Base-by-base conservation (phyloP, 768 basidiomycete species). In the Podaxis mareebaensis region DNA sequence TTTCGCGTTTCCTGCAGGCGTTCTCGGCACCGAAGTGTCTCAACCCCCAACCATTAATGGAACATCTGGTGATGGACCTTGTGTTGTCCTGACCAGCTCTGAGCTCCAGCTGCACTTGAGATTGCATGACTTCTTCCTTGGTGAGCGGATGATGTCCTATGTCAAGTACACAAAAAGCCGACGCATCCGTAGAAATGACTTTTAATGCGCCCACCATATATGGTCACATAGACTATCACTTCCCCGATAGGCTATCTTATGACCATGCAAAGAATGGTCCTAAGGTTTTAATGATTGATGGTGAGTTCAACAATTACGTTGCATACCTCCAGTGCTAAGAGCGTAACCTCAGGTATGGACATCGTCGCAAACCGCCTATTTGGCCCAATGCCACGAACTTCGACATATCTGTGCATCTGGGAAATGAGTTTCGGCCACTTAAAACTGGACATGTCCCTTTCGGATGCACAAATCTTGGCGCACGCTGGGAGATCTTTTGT, bases 321-420 rank as follows among this genome's bases (percentile, higher is more conserved):
- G 4, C 48, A 11, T 36, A 33, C 49, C 51, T 36, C 53, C 54
- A 36, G 42, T 30, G 39, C 30, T 63, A 12, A 58, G 38, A 30
- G n/a, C 28, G 20, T 51, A 26, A 53, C 66, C n/a, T 65, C 13
- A 91, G 93, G 91, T 11, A 73, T 96, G 67, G 85, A 92, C 64
- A 85, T 99, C 53, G 85, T 86, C 13, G 89, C 92, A 1, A 85
- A 97, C 71, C 86, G 96, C 26, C 77, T 99, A 11, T 96, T 97
- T 70, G 96, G 96, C 7, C 92, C 93, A 12, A 86, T 88, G 63
- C 96, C 96, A 6, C 83, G 85, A 3, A 92, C 91, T 0, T 76
- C 91, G 1, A 89, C 94, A 1, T 99, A 99, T 70, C 78, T 96
- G 4, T 98, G 96, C 71, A 83, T 97, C 13, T 99, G 96, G 96